Percentiles rank a stretch among this genome's conserved stretches.
Conservation (phyloP, 208 protist genomes). For the Acanthamoeba castellanii region DNA sequence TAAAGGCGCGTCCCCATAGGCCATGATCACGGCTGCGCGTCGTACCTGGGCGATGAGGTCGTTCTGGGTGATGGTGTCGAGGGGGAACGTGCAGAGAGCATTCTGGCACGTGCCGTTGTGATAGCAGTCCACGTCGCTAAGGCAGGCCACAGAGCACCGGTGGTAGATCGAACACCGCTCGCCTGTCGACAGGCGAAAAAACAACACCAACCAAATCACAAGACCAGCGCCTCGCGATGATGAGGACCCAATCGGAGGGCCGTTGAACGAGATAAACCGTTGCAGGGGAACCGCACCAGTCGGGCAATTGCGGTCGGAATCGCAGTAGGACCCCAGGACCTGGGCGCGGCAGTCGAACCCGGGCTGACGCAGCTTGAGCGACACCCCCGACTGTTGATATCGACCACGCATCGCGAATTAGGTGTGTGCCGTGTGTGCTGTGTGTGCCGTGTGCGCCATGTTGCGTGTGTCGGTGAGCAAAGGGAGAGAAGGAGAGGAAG, state of each 20-base stretch:
- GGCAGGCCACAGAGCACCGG: background rate
- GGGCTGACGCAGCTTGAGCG: background rate
- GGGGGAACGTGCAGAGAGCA: background rate
- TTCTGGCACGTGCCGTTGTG: background rate
- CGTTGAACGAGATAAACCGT: background rate
- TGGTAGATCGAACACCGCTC: background rate
- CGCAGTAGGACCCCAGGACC: background rate
- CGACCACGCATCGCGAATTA: background rate
- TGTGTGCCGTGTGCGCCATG: background rate
- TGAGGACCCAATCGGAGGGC: no score
- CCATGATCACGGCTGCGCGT: no score
- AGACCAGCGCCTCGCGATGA: no score
- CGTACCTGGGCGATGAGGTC: background rate
- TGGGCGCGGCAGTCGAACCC: background rate
- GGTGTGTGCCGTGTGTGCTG: background rate
- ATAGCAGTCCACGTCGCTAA: background rate
- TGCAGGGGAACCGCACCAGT: background rate
- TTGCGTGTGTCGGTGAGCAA: background rate
- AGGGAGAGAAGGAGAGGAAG: background rate
- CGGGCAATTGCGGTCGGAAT: background rate
- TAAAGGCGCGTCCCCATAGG: no score
- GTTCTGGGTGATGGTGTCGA: background rate
- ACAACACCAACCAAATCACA: no score
- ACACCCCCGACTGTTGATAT: background rate
- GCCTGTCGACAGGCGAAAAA: background rate